A percentile compares a stretch with the other conserved stretches of the same genome.
Conservation (phyloP, 495 filamentous ascomycete genomes). For the Penicillium cinerascens region DNA sequence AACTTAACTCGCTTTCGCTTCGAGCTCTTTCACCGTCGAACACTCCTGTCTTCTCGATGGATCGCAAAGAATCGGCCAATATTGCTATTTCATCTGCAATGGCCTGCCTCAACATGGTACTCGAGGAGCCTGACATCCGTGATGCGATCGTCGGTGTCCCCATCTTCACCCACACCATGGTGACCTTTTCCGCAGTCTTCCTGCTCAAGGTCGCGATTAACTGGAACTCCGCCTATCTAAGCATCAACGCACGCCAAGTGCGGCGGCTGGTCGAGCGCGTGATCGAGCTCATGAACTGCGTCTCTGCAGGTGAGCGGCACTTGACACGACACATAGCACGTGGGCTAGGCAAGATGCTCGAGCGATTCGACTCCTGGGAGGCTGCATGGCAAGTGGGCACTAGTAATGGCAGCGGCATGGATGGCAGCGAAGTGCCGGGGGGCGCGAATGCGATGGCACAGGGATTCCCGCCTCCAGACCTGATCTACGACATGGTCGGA, state of each 20-base stretch:
- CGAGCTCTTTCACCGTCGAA: conserved; percentile 49
- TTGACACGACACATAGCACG: conserved; percentile 52
- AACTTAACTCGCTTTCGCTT: conserved; percentile 56
- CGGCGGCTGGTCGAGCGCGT: conserved; percentile 47
- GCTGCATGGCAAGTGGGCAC: conserved; percentile 28
- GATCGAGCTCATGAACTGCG: conserved; percentile 51
- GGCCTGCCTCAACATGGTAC: conserved; percentile 51
- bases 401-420: conserved; percentile 9
- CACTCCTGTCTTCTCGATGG: conserved; percentile 49
- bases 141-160: conserved; percentile 57
- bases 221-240: conserved; percentile 50
- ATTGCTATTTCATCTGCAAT: conserved; percentile 56
- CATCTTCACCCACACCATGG: conserved; percentile 61
- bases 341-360: conserved; percentile 51
- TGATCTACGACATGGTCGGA: conserved; percentile 50
- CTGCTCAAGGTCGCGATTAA: conserved; percentile 54
- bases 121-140: conserved; percentile 55
- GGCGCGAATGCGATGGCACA: conserved; percentile 48
- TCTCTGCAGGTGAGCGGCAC: conserved; percentile 50
- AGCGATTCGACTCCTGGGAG: conserved; percentile 47
- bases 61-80: conserved; percentile 53
- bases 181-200: conserved; percentile 56
- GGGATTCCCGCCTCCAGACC: conserved; percentile 45
- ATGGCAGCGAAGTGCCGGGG: conserved; percentile 33
- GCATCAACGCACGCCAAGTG: conserved; percentile 41